Base-by-base conservation (phyloP, 345 rosid genomes). In the Euphorbia lathyris region DNA sequence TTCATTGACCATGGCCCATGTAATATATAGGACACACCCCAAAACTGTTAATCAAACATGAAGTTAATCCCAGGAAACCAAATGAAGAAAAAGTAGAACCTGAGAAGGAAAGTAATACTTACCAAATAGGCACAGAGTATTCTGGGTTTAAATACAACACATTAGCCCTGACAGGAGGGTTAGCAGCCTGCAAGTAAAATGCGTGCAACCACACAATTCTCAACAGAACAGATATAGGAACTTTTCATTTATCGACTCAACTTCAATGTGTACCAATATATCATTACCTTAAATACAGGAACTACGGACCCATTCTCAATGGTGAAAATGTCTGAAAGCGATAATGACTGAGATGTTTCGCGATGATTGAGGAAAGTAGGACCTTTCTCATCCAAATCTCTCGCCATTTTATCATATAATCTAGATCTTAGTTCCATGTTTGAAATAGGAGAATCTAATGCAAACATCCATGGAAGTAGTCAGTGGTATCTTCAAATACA, bases 121-220 rank as follows among this genome's bases (percentile, higher is more conserved):
- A 94, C 98, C 87, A 81, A 82, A 94, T 88, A 29, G 83, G 93
- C 43, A 77, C 55, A 0, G 98, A 86, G 85, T 88, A 95, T 38
- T 83, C 66, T 34, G 92, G 72, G 78, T 81, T 86, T 67, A 95
- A 77, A 83, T 88, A 85, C 81, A 95, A 73, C 34, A 95, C 88
- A 71, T 84, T 90, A 69, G 99, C 97, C 61, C 99, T 83, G 50
- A 94, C 98, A 67, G 97, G 96, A 63, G 98, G 98, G 63, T 83
- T 74, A 36, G 91, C 98, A 25, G 78, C 93, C 97, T 91, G 73
- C 64, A 75, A 9, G 19, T 27, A 73, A 36, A 48, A 79, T 22
- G 43, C 38, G 70, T 63, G 11, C 63, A 50, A 66, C 58, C 2
- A 70, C n/a, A 71, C 32, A 29, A 63, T 40, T 34, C 36, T 9